Evolutionary conservation across 192 early-diverging fungal genomes (phyloP), one percentile per base, ranked within the genome.

Genomic region (Coemansia sp.): DNA sequence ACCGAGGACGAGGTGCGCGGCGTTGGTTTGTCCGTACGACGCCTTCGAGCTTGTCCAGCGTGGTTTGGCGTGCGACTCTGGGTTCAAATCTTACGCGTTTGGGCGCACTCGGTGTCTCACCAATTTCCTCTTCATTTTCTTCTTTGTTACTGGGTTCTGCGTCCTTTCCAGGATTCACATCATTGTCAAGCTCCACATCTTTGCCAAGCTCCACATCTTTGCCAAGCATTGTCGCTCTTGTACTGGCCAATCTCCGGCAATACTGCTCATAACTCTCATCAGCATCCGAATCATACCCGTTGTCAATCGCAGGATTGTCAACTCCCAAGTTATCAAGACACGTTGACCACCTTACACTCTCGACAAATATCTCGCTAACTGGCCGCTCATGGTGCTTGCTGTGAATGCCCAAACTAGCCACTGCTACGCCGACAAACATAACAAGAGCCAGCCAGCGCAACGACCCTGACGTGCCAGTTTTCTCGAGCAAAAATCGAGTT

Each of bases 391-490:
- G 58, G 2, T 69, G 60, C 26, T 68, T 81, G 11, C 68, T 69
- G 19, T 81, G 78, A 13, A 81, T 69, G 0, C 78, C 78, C 60
- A 81, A 13, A 53, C 78, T 81, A 0, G 52, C 60, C 16, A 72
- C 55, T 1, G 69, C 65, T 2, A 75, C 69, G 8, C 69, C 69
- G 12, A 81, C 64, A 16, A 81, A 52, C 58, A 66, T 62, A 5
- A 72, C 48, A n/a, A 81, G 52, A 24, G 78, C 51, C 24, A 81
- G 56, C 78, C 78, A 81, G 16, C 78, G 73, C 12, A 81, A 52
- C 7, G 78, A 74, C 18, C 78, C 78, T 1, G 58, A 38, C 10
- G 78, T 75, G 11, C 78, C 78, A 2, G 69, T 41, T 57, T 74
- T 81, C 57, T 81, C 78, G 1, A 81, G 60, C 4, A 75, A 52